Evolutionary conservation across 83 land plant species (phyloP).

Genomic region (Larix sibirica): DNA sequence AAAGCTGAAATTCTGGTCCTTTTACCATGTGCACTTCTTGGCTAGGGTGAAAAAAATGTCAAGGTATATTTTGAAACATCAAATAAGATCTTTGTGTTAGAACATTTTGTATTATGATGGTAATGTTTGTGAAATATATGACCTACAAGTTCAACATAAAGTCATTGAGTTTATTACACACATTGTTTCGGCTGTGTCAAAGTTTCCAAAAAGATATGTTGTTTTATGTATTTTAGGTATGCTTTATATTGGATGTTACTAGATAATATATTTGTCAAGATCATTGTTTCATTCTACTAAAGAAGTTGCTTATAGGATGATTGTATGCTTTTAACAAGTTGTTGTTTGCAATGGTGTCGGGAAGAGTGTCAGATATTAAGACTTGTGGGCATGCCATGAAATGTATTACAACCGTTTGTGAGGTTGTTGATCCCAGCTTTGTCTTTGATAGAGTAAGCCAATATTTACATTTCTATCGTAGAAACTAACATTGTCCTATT

Average conservation of each 20-base stretch:
- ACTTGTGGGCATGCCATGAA: constrained; percentile 88
- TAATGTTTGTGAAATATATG: neutral
- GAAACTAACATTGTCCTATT: neutral
- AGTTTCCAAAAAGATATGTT: constrained; percentile 87
- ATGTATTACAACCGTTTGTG: constrained; percentile 93
- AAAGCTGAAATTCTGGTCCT: constrained; percentile 79
- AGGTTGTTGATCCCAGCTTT: constrained; percentile 96
- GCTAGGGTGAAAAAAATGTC: constrained; percentile 98
- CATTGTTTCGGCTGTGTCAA: neutral
- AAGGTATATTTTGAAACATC: constrained; percentile 46
- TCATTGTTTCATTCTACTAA: neutral
- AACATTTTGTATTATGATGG: neutral
- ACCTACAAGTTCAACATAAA: neutral
- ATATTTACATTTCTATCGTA: neutral
- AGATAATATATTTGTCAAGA: too few relatives aligned
- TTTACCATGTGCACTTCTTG: constrained; percentile 82
- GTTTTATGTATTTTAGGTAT: constrained; percentile 84
- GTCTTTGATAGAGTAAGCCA: constrained; percentile 85
- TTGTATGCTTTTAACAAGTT: neutral
- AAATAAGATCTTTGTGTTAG: too few relatives aligned
- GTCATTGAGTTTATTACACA: too few relatives aligned
- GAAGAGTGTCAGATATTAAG: constrained; percentile 91
- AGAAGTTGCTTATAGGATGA: neutral
- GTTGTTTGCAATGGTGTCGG: constrained; percentile 68
- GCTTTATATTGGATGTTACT: neutral